Evolutionary conservation across 2,329 filamentous ascomycete genomes (phyloP).

Genomic region (Dryadomyces quercivorus): DNA sequence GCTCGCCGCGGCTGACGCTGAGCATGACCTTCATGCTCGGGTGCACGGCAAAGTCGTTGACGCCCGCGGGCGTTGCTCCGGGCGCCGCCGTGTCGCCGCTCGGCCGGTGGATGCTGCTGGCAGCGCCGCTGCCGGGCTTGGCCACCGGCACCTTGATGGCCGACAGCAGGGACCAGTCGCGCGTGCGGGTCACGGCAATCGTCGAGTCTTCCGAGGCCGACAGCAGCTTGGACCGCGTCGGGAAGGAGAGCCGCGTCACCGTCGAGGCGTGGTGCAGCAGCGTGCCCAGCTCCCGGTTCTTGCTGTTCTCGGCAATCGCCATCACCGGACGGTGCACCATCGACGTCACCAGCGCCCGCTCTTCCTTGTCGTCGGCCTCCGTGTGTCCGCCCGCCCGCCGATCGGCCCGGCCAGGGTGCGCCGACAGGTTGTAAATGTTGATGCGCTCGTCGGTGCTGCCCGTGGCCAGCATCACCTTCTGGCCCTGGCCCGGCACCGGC

Average conservation of each 20-base stretch:
- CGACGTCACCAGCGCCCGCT: constrained; percentile 49
- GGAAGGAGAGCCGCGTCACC: constrained; percentile 70
- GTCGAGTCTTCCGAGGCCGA: constrained; percentile 85
- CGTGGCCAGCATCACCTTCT: constrained; percentile 80
- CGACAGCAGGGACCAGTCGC: constrained; percentile 81
- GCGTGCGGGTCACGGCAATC: constrained; percentile 72
- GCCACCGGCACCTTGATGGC: constrained; percentile 82
- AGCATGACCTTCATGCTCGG: constrained; percentile 96
- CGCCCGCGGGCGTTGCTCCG: constrained; percentile 70
- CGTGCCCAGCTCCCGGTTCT: constrained; percentile 78
- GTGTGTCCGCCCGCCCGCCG: constrained; percentile 28
- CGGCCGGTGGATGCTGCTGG: constrained; percentile 36
- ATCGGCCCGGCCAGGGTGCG: constrained; percentile 30
- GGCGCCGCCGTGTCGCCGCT: constrained; percentile 81
- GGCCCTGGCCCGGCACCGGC: constrained; percentile 45
- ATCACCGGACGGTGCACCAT: constrained; percentile 48
- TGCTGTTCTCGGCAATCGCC: constrained; percentile 63
- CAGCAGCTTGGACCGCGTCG: constrained; percentile 75
- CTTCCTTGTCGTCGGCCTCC: constrained; percentile 25
- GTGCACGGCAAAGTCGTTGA: constrained; percentile 92
- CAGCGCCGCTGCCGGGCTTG: constrained; percentile 49
- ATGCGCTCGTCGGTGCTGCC: constrained; percentile 89
- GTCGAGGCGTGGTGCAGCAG: constrained; percentile 77
- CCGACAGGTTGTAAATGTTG: constrained; percentile 85
- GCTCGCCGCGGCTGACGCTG: constrained; percentile 79